A percentile compares a stretch with the other conserved stretches of the same genome.
phyloP scores from a whole-genome alignment of 1,284 basidiomycete species.

The Heterobasidion parviporum region DNA sequence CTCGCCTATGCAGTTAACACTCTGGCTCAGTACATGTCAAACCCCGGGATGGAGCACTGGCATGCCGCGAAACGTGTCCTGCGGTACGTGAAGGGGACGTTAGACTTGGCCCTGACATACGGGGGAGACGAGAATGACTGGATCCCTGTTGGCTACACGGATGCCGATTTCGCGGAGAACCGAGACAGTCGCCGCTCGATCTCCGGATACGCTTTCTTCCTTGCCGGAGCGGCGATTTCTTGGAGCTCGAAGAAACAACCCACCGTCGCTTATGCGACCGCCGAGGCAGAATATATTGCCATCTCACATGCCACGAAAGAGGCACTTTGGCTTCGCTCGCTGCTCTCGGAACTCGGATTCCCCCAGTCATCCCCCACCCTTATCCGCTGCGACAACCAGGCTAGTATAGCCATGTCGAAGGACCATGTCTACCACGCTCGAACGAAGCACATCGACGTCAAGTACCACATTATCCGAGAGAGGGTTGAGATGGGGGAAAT shows the following conservation, averaged over 20 bases:
- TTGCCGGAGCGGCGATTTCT: slow-evolving; percentile 13
- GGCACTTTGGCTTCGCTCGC: slow-evolving; percentile 11
- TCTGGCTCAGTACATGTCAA: slow-evolving; percentile 23
- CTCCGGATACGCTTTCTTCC: slow-evolving; percentile 5
- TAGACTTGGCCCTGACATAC: slow-evolving; percentile 6
- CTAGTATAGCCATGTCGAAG: not conserved
- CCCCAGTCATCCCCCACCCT: not conserved
- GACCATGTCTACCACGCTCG: not conserved
- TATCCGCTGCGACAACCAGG: not conserved
- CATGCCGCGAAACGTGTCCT: slow-evolving; percentile 28
- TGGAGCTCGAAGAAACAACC: slow-evolving; percentile 23
- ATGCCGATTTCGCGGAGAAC: not conserved
- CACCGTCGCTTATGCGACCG: slow-evolving; percentile 18
- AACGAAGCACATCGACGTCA: slow-evolving; percentile 1
- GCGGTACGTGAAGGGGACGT: slow-evolving; percentile 32
- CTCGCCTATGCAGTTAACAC: slow-evolving; percentile 29
- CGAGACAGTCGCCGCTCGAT: slow-evolving; percentile 1
- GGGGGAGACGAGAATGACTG: not conserved
- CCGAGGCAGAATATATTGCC: slow-evolving; percentile 28
- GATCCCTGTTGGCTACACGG: not conserved
- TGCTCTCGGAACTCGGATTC: slow-evolving; percentile 11
- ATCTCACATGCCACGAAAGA: slow-evolving; percentile 8
- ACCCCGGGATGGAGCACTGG: slow-evolving; percentile 24
- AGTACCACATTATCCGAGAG: not conserved
- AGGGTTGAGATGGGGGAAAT: not conserved